Conservation (phyloP, 305 asterid species). For the Ruellia speciosa region DNA sequence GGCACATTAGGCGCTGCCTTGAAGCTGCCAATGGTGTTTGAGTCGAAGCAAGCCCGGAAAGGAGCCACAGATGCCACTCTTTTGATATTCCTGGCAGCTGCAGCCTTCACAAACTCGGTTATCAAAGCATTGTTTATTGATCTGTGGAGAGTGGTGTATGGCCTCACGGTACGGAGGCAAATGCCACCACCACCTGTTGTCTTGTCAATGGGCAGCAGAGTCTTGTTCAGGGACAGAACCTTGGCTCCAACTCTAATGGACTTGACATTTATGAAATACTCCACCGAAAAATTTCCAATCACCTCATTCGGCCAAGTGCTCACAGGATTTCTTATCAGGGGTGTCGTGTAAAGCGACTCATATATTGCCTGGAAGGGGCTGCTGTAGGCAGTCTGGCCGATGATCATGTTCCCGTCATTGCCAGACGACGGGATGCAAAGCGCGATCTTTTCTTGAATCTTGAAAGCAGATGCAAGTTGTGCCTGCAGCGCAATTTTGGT, state of each 20-base stretch:
- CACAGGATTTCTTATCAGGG: conserved; percentile 31
- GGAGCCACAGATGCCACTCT: conserved; percentile 43
- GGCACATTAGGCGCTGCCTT: conserved; percentile 35
- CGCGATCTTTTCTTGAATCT: conserved; percentile 26
- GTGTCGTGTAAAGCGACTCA: conserved; percentile 22
- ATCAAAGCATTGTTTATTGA: conserved; percentile 30
- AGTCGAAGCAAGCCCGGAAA: conserved; percentile 37
- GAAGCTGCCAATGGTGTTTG: conserved; percentile 19
- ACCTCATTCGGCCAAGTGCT: conserved; percentile 20
- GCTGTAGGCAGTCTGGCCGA: conserved; percentile 25
- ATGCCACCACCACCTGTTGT: conserved; percentile 41
- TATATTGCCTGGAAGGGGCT: conserved; percentile 26
- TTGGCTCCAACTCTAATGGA: conserved; percentile 31
- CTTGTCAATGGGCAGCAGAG: conserved; percentile 36
- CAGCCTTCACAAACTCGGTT: conserved; percentile 33
- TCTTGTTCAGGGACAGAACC: conserved; percentile 26
- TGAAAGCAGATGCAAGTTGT: conserved; percentile 30
- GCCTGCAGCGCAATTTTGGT: conserved; percentile 32
- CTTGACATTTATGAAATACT: conserved; percentile 32
- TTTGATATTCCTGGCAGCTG: conserved; percentile 22
- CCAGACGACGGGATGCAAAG: conserved; percentile 35
- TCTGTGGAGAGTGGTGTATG: conserved; percentile 27
- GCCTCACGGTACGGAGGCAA: conserved; percentile 37
- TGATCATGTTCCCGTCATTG: conserved; percentile 24
- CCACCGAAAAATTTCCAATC: conserved; percentile 29